Evolutionary conservation across 768 basidiomycete genomes (phyloP).

Genomic region (Amylocystis lapponica): DNA sequence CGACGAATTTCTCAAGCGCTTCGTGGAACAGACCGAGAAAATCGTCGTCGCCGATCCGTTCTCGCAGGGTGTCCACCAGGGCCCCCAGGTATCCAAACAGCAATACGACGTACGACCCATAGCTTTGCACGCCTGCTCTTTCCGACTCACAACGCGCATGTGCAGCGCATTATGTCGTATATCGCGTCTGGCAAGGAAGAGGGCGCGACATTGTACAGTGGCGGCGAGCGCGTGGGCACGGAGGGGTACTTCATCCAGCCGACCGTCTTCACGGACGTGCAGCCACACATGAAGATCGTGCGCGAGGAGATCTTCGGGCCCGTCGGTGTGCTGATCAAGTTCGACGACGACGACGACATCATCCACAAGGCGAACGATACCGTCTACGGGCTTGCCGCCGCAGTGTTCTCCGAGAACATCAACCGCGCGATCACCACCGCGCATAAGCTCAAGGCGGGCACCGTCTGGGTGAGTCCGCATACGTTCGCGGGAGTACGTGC

Average conservation of each 20-base stretch:
- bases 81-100: conserved; percentile 71
- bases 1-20: conserved; percentile 62
- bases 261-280: conserved; percentile 57
- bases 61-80: conserved; percentile 51
- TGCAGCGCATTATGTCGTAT: conserved; percentile 53
- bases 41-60: conserved; percentile 75
- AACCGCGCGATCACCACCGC: conserved; percentile 68
- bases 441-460: conserved; percentile 75
- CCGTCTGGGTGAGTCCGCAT: conserved; percentile 63
- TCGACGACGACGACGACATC: conserved; percentile 58
- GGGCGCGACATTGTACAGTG: conserved; percentile 54
- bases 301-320: conserved; percentile 64
- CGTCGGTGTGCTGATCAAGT: conserved; percentile 63
- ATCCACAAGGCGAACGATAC: conserved; percentile 80
- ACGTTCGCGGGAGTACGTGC: too few relatives aligned
- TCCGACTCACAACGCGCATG: not conserved
- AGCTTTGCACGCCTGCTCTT: conserved; percentile 19
- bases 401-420: conserved; percentile 80
- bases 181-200: conserved; percentile 53
- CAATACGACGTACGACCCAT: conserved; percentile 57
- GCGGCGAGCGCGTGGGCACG: conserved; percentile 46
- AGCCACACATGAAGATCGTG: conserved; percentile 51
- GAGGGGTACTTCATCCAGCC: conserved; percentile 62
- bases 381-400: conserved; percentile 79
- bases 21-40: conserved; percentile 46